Percentiles rank a stretch among this genome's conserved stretches.
Evolutionary conservation across 768 basidiomycete species (phyloP).

Genomic region (Trametes gibbosa): DNA sequence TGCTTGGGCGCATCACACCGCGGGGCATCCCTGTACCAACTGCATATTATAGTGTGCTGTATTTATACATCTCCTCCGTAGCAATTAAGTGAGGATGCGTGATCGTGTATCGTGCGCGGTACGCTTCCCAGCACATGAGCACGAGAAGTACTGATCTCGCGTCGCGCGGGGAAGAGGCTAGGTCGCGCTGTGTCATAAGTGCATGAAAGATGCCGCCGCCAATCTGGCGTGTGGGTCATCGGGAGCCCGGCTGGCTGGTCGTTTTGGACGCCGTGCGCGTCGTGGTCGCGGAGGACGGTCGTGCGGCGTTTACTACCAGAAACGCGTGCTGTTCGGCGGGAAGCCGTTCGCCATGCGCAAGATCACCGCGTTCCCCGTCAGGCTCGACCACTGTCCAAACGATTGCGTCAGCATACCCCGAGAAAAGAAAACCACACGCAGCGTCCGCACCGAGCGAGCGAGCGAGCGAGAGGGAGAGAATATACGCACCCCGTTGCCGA

Average conservation of each 20-base stretch:
- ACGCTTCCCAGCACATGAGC: no score
- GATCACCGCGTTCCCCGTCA: conserved; percentile 48
- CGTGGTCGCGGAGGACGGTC: no score
- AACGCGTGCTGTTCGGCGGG: conserved; percentile 36
- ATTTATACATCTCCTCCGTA: background rate
- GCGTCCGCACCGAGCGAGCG: no score
- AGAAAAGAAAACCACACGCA: no score
- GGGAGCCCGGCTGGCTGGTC: no score
- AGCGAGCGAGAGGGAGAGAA: background rate
- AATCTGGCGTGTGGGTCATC: no score
- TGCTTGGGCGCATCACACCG: background rate
- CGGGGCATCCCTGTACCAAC: conserved; percentile 4
- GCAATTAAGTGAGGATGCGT: background rate
- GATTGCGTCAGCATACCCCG: background rate
- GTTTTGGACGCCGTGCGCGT: no score
- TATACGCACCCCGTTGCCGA: conserved; percentile 69
- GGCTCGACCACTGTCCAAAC: conserved; percentile 42
- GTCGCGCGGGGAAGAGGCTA: no score
- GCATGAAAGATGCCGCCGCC: no score
- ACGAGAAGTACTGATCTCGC: no score
- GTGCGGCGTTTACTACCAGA: conserved; percentile 26
- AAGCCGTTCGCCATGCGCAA: conserved; percentile 38
- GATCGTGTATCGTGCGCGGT: no score
- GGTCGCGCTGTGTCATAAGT: no score
- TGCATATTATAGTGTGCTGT: conserved; percentile 9